Evolutionary conservation across 2,329 filamentous ascomycete genomes (phyloP).

Genomic region (Tolypocladium guangdongense): DNA sequence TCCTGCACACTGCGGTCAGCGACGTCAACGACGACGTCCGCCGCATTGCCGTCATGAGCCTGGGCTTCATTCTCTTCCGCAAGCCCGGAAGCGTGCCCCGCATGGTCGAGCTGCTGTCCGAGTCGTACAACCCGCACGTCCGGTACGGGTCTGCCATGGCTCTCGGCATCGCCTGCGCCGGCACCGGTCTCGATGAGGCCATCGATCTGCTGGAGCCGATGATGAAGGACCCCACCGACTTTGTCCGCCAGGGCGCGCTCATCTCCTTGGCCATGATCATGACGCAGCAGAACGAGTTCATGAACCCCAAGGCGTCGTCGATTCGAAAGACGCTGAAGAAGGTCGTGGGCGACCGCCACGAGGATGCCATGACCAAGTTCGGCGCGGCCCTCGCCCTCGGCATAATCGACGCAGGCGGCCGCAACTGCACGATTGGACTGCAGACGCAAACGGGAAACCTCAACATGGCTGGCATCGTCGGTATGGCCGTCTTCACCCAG

Average conservation of each 20-base stretch:
- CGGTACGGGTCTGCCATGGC: conserved; percentile 98
- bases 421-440: conserved; percentile 95
- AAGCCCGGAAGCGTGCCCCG: conserved; percentile 95
- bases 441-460: conserved; percentile 97
- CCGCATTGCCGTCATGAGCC: conserved; percentile 89
- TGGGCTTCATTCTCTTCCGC: conserved; percentile 96
- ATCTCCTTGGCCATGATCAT: conserved; percentile 96
- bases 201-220: conserved; percentile 96
- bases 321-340: conserved; percentile 92
- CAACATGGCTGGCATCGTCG: conserved; percentile 96
- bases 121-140: conserved; percentile 98
- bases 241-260: conserved; percentile 90
- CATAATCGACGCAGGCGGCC: conserved; percentile 94
- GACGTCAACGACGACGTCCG: conserved; percentile 97
- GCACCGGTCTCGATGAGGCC: conserved; percentile 89
- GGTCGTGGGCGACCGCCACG: conserved; percentile 86
- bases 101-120: conserved; percentile 96
- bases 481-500: conserved; percentile 95
- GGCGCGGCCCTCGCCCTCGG: conserved; percentile 87
- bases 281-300: conserved; percentile 97
- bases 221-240: conserved; percentile 98
- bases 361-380: conserved; percentile 99
- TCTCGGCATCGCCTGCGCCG: conserved; percentile 92
- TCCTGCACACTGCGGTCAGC: conserved; percentile 92
- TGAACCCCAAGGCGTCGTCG: conserved; percentile 90